Evolutionary conservation across 768 basidiomycete species (phyloP).

Genomic region (Pisolithus tinctorius): DNA sequence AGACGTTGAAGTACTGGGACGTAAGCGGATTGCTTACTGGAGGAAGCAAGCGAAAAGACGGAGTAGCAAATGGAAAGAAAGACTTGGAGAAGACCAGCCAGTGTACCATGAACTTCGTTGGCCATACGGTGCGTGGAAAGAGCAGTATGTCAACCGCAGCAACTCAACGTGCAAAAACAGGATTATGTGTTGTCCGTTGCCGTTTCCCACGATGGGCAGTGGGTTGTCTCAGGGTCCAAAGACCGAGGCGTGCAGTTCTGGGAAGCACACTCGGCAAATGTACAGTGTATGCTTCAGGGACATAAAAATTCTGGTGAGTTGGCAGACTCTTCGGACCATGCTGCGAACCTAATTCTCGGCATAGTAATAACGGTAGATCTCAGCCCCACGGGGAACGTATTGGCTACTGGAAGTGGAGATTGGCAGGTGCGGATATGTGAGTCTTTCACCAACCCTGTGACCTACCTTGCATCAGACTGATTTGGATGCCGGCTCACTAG

Average conservation of each 20-base stretch:
- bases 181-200: slow-evolving; percentile 71
- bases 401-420: slow-evolving; percentile 69
- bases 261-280: slow-evolving; percentile 70
- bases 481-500: slow-evolving; percentile 6
- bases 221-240: slow-evolving; percentile 94
- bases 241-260: slow-evolving; percentile 96
- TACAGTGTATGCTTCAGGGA: slow-evolving; percentile 89
- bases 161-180: slow-evolving; percentile 23
- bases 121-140: slow-evolving; percentile 65
- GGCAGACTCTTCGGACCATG: background rate
- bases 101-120: slow-evolving; percentile 81
- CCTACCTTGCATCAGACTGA: background rate
- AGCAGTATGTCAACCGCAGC: background rate
- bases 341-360: slow-evolving; percentile 5
- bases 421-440: slow-evolving; percentile 65
- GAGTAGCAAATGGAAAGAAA: slow-evolving; percentile 39
- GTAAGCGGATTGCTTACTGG: slow-evolving; percentile 34
- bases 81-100: slow-evolving; percentile 42
- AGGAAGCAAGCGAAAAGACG: slow-evolving; percentile 25
- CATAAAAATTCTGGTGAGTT: slow-evolving; percentile 59
- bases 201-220: slow-evolving; percentile 86
- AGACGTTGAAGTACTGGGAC: slow-evolving; percentile 86
- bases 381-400: slow-evolving; percentile 49
- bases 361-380: slow-evolving; percentile 69
- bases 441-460: slow-evolving; percentile 14